Conservation (phyloP, 2,329 filamentous ascomycete species). For the Botrytis deweyae region DNA sequence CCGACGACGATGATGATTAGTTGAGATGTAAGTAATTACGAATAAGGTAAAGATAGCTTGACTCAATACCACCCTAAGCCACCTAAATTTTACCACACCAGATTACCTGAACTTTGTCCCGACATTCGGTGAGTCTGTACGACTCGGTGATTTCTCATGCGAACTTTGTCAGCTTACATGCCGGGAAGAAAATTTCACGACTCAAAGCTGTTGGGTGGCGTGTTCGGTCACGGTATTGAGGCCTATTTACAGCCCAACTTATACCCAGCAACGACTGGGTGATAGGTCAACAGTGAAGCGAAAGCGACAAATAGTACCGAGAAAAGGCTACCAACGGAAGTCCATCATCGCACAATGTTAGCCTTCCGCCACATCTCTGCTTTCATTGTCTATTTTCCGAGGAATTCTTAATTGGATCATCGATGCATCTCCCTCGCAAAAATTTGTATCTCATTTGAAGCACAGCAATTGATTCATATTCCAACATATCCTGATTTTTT, state of each 20-base stretch:
- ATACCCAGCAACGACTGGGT: conserved; percentile 5
- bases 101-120: neutral
- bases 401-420: neutral
- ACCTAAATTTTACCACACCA: neutral
- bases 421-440: conserved; percentile 6
- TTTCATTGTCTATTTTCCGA: neutral
- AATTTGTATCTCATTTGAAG: neutral
- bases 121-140: conserved; percentile 1
- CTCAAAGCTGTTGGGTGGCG: conserved; percentile 8
- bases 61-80: conserved; percentile 10
- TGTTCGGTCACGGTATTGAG: conserved; percentile 2
- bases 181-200: neutral
- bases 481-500: conserved; percentile 13
- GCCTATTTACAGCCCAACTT: neutral
- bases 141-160: neutral
- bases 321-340: conserved; percentile 5
- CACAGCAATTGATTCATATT: conserved; percentile 12
- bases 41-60: conserved; percentile 6
- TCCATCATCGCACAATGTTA: neutral
- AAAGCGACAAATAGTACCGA: neutral
- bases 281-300: neutral
- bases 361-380: neutral
- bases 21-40: conserved; percentile 1
- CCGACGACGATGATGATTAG: conserved; percentile 62
- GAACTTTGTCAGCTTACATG: conserved; percentile 6